Evolutionary conservation across 2,329 filamentous ascomycete species (phyloP).

Genomic region (Aschersonia sp.): DNA sequence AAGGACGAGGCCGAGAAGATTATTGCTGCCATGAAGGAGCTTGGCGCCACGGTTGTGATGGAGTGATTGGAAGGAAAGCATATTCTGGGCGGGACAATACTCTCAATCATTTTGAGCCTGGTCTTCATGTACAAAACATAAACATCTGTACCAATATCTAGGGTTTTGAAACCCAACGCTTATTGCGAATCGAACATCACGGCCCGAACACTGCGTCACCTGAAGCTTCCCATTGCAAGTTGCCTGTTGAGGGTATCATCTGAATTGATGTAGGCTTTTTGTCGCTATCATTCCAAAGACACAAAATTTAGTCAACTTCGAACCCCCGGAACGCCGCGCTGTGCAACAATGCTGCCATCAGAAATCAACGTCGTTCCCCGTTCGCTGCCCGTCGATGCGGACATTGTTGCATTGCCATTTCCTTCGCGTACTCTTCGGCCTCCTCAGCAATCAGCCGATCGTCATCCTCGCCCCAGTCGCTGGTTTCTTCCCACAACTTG

Average conservation of each 20-base stretch:
- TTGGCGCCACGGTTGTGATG: constrained; percentile 82
- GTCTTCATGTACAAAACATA: constrained; percentile 23
- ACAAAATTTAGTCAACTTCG: too few relatives aligned
- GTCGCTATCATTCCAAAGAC: too few relatives aligned
- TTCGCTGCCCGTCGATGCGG: constrained; percentile 20
- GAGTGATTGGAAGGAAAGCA: constrained; percentile 43
- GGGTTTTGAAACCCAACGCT: constrained; percentile 16
- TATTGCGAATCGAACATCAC: constrained; percentile 3
- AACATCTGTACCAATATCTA: constrained; percentile 12
- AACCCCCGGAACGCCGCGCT: constrained; percentile 7
- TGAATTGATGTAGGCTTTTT: too few relatives aligned
- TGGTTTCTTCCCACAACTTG: constrained; percentile 75
- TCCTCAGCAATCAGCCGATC: constrained; percentile 66
- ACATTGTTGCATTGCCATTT: constrained; percentile 26
- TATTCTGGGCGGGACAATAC: neutral
- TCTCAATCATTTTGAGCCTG: constrained; percentile 16
- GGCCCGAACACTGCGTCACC: neutral
- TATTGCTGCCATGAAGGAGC: constrained; percentile 79
- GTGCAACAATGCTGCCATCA: constrained; percentile 5
- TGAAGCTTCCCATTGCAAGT: too few relatives aligned
- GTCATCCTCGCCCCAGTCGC: constrained; percentile 79
- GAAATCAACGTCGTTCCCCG: constrained; percentile 12
- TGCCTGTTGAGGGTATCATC: too few relatives aligned
- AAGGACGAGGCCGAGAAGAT: constrained; percentile 99
- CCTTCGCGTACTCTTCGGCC: constrained; percentile 28